Conservation (phyloP, 2,329 filamentous ascomycete genomes). For the Trichophyton simii region DNA sequence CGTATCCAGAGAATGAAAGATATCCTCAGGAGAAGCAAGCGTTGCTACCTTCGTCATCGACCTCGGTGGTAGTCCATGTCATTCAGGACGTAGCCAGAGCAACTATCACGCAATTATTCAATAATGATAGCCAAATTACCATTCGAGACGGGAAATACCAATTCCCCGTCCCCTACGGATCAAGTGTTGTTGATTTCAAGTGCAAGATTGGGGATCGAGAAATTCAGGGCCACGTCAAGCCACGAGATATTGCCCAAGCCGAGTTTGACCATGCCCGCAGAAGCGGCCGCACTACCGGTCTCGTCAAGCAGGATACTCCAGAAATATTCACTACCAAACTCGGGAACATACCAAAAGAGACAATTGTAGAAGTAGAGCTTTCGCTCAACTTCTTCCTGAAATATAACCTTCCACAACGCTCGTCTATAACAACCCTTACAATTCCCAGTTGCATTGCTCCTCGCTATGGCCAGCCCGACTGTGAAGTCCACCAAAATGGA, state of each 20-base stretch:
- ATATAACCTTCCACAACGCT: slow-evolving; percentile 1
- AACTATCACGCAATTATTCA: slow-evolving; percentile 46
- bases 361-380: slow-evolving; percentile 2
- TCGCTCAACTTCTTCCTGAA: slow-evolving; percentile 5
- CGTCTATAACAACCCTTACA: neutral
- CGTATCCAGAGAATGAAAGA: too few species aligned
- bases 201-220: slow-evolving; percentile 48
- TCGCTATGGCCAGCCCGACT: slow-evolving; percentile 3
- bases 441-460: slow-evolving; percentile 6
- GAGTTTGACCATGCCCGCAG: slow-evolving; percentile 48
- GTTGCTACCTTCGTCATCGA: neutral
- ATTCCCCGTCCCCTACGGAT: slow-evolving; percentile 61
- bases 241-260: slow-evolving; percentile 48
- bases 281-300: slow-evolving; percentile 48
- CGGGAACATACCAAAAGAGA: slow-evolving; percentile 50
- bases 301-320: slow-evolving; percentile 51
- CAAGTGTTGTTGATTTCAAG: slow-evolving; percentile 55
- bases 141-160: slow-evolving; percentile 50
- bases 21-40: neutral
- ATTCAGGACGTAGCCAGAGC: neutral
- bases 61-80: neutral
- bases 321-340: slow-evolving; percentile 58
- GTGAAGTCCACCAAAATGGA: neutral
- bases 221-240: slow-evolving; percentile 52
- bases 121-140: slow-evolving; percentile 40